phyloP scores from a whole-genome alignment of 2,329 filamentous ascomycete genomes.

The Aureobasidium sp. region DNA sequence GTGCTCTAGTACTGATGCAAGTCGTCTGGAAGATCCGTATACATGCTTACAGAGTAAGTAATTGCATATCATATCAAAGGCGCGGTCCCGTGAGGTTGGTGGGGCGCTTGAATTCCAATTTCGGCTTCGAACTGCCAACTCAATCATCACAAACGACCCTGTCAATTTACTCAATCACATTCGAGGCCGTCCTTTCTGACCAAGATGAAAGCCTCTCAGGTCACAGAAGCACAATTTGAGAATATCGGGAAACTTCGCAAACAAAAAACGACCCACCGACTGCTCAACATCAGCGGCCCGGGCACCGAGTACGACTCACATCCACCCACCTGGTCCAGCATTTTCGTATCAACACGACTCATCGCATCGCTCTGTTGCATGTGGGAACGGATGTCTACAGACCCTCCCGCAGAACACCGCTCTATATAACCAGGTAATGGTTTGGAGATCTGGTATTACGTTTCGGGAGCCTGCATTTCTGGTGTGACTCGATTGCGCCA shows the following conservation, averaged over 20 bases:
- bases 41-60: neutral
- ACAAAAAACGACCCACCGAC: neutral
- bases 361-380: neutral
- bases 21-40: neutral
- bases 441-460: slow-evolving; percentile 9
- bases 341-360: neutral
- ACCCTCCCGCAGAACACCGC: neutral
- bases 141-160: neutral
- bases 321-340: neutral
- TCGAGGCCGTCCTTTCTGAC: neutral
- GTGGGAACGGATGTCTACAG: slow-evolving; percentile 7
- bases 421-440: slow-evolving; percentile 10
- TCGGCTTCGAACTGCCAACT: neutral
- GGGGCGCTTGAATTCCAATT: neutral
- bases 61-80: neutral
- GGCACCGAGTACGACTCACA: neutral
- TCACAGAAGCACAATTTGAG: neutral
- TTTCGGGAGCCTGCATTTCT: neutral
- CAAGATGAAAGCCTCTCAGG: neutral
- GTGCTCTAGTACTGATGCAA: neutral
- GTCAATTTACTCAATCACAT: neutral
- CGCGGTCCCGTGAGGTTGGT: neutral
- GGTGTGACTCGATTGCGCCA: slow-evolving; percentile 10
- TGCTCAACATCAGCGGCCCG: neutral
- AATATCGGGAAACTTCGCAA: neutral